Conservation (phyloP, 345 rosid genomes). For the Lepidium africanum region DNA sequence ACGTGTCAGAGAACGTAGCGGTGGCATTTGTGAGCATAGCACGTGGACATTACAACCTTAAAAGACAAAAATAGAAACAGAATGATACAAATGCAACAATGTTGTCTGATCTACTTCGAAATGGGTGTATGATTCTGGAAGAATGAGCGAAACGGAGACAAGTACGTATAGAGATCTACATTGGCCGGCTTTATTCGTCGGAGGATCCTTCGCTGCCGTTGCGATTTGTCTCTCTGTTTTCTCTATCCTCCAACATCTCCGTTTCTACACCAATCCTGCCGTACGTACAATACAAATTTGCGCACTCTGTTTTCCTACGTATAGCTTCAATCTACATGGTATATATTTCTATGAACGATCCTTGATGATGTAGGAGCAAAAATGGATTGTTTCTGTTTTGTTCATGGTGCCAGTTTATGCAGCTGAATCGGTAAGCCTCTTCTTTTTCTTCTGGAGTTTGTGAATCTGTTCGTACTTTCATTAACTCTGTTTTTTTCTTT, state of each 20-base stretch:
- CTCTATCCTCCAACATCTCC: conserved; percentile 63
- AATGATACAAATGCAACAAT: not conserved
- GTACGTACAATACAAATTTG: conserved; percentile 25
- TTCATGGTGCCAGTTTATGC: conserved; percentile 92
- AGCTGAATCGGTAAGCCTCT: conserved; percentile 60
- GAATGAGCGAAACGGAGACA: conserved; percentile 3
- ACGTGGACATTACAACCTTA: conserved; percentile 3
- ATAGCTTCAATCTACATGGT: not conserved
- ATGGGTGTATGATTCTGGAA: not conserved
- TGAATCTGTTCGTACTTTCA: not conserved
- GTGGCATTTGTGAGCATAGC: not conserved
- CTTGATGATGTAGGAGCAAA: conserved; percentile 58
- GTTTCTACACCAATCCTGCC: conserved; percentile 67
- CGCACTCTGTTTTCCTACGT: not conserved
- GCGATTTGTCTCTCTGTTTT: conserved; percentile 47
- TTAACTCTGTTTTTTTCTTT: not conserved
- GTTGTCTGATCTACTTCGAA: conserved; percentile 2
- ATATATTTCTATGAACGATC: not conserved
- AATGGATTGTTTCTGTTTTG: conserved; percentile 71
- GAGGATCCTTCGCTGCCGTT: conserved; percentile 57
- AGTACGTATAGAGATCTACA: conserved; percentile 41
- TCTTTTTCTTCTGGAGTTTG: not conserved
- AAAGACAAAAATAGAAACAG: not conserved
- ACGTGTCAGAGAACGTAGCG: not conserved
- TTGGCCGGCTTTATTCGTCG: conserved; percentile 46